Evolutionary conservation across 768 basidiomycete species (phyloP).

Genomic region (Clathrus columnatus): DNA sequence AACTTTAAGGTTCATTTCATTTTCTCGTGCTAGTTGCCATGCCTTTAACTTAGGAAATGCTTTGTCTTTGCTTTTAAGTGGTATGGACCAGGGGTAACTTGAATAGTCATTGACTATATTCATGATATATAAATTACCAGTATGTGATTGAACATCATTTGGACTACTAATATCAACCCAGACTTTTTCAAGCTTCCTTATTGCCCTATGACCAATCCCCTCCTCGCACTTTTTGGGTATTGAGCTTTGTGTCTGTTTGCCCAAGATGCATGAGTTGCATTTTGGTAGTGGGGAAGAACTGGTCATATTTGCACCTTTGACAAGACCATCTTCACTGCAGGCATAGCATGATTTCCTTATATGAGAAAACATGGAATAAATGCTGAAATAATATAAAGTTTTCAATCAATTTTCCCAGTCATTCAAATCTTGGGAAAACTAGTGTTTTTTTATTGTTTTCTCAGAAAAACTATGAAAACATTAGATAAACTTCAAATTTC

Average conservation of each 20-base stretch:
- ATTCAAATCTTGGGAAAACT: too few relatives aligned
- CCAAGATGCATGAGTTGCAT: constrained; percentile 29
- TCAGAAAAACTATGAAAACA: too few relatives aligned
- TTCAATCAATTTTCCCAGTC: too few relatives aligned
- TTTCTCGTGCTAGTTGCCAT: background rate
- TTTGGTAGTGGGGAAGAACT: constrained; percentile 17
- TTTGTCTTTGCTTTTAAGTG: background rate
- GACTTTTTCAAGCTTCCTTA: constrained; percentile 21
- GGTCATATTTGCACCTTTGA: constrained; percentile 20
- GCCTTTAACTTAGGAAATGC: background rate
- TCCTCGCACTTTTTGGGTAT: constrained; percentile 21
- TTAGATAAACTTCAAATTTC: too few relatives aligned
- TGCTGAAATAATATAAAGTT: too few relatives aligned
- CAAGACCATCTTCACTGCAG: background rate
- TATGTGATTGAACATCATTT: constrained; percentile 13
- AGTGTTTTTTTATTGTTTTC: too few relatives aligned
- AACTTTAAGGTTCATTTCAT: background rate
- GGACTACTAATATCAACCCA: constrained; percentile 16
- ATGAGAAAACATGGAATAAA: too few relatives aligned
- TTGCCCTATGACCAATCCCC: constrained; percentile 20
- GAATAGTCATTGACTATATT: constrained; percentile 13
- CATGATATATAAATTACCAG: constrained; percentile 9
- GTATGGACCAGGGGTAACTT: constrained; percentile 5
- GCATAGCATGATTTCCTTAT: too few relatives aligned
- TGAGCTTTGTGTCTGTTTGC: constrained; percentile 28